These are phyloP conservation scores for Xylaria hypoxylon DNA, from an alignment of 2,329 filamentous ascomycete species.

Conservation along the genomic window DNA sequence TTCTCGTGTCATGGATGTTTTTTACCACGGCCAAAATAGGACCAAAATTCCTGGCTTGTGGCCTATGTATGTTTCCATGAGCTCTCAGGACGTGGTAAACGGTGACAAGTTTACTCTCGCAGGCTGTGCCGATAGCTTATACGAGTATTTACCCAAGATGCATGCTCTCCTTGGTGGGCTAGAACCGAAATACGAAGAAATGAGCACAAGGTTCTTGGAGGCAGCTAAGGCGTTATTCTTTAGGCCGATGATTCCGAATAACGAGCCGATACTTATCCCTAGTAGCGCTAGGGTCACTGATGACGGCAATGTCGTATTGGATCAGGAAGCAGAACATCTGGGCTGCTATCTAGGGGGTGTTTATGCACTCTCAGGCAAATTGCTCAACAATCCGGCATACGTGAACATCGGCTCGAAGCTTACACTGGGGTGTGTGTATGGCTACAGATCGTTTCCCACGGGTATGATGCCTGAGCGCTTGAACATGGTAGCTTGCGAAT, in stretches of 20 bases:
- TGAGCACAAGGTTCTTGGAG: slow-evolving; percentile 62
- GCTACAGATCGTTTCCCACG: slow-evolving; percentile 66
- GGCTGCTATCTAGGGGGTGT: slow-evolving; percentile 78
- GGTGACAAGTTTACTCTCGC: slow-evolving; percentile 53
- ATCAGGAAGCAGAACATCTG: slow-evolving; percentile 66
- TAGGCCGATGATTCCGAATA: slow-evolving; percentile 70
- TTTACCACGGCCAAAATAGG: slow-evolving; percentile 72
- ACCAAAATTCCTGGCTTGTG: slow-evolving; percentile 79
- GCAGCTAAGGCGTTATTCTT: slow-evolving; percentile 73
- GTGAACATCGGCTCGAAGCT: slow-evolving; percentile 67
- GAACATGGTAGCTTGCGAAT: slow-evolving; percentile 59
- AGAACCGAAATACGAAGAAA: slow-evolving; percentile 54
- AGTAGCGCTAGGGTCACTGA: slow-evolving; percentile 60
- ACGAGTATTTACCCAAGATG: slow-evolving; percentile 72
- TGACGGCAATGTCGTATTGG: slow-evolving; percentile 45
- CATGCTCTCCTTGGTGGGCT: slow-evolving; percentile 73
- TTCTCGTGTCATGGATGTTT: slow-evolving; percentile 73
- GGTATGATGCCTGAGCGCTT: slow-evolving; percentile 73
- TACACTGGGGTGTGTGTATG: slow-evolving; percentile 72
- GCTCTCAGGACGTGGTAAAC: slow-evolving; percentile 57
- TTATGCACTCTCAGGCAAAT: slow-evolving; percentile 73
- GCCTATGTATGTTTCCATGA: slow-evolving; percentile 74
- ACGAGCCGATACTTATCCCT: slow-evolving; percentile 70
- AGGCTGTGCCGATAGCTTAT: slow-evolving; percentile 57
- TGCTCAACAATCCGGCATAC: slow-evolving; percentile 67